Conservation (phyloP, 1,284 basidiomycete species). For the Ustilago xerochloae region DNA sequence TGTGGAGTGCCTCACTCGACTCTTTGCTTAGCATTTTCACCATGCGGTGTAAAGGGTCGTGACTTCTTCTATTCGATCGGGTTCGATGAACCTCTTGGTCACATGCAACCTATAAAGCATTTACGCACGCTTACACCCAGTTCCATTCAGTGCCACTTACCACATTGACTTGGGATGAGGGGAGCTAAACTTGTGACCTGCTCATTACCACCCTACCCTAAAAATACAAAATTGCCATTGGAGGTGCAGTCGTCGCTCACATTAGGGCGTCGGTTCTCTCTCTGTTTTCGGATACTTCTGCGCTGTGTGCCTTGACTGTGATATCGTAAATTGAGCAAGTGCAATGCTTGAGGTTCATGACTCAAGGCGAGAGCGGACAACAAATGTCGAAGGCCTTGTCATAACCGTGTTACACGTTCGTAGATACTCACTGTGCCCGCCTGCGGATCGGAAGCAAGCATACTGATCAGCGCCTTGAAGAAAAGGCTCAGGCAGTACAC, state of each 20-base stretch:
- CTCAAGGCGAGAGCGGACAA: no score
- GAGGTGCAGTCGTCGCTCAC: constrained; percentile 13
- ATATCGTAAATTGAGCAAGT: no score
- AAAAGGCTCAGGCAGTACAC: no score
- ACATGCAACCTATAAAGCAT: constrained; percentile 46
- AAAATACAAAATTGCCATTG: constrained; percentile 45
- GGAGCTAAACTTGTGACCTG: constrained; percentile 53
- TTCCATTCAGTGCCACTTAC: constrained; percentile 27
- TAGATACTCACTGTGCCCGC: no score
- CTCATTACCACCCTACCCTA: constrained; percentile 29
- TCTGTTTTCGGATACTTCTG: constrained; percentile 32
- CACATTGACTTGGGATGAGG: constrained; percentile 49
- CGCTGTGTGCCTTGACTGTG: neutral
- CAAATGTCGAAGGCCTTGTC: no score
- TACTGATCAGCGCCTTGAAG: no score
- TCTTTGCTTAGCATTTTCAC: neutral
- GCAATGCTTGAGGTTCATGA: no score
- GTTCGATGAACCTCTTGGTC: constrained; percentile 19
- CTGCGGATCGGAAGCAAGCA: neutral
- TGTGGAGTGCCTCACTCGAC: constrained; percentile 9
- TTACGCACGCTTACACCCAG: constrained; percentile 64
- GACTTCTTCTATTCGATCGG: constrained; percentile 2
- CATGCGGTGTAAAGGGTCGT: neutral
- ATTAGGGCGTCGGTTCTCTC: constrained; percentile 5
- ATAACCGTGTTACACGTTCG: no score